These are phyloP conservation scores for Tylopilus sp. DNA, from an alignment of 1,284 basidiomycete species.

Conservation along the genomic window DNA sequence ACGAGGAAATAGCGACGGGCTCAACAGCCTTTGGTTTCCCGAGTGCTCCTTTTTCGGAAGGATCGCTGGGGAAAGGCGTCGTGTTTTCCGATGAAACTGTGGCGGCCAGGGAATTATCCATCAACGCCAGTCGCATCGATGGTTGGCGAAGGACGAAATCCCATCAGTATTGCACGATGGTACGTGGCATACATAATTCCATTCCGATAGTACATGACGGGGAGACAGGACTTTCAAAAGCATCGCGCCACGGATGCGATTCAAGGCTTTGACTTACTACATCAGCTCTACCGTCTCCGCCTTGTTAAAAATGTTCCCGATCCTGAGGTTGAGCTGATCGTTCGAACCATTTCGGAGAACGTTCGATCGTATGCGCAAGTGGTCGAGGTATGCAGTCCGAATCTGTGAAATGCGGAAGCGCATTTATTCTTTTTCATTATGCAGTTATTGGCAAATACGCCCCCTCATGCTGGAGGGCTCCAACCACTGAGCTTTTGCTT, in stretches of 20 bases:
- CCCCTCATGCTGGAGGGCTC: constrained; percentile 87
- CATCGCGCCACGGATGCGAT: constrained; percentile 59
- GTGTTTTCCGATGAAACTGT: constrained; percentile 74
- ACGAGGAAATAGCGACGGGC: constrained; percentile 80
- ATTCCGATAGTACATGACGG: constrained; percentile 15
- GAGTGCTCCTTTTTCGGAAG: constrained; percentile 55
- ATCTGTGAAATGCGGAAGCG: background rate
- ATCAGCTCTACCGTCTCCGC: constrained; percentile 79
- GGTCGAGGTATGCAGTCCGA: constrained; percentile 74
- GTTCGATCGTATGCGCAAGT: constrained; percentile 88
- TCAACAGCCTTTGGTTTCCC: constrained; percentile 75
- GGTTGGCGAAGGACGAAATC: constrained; percentile 80
- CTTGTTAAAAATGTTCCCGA: constrained; percentile 69
- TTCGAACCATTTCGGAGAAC: constrained; percentile 76
- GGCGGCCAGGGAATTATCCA: constrained; percentile 69
- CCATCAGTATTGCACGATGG: constrained; percentile 71
- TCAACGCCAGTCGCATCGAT: constrained; percentile 82
- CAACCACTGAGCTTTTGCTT: constrained; percentile 89
- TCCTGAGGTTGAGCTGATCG: constrained; percentile 80
- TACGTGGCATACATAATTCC: constrained; percentile 43
- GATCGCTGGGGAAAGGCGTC: constrained; percentile 73
- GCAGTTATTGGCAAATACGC: constrained; percentile 83
- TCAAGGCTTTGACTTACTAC: constrained; percentile 73
- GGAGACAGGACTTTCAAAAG: constrained; percentile 66
- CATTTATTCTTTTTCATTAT: constrained; percentile 6